Evolutionary conservation across 202 grass and related monocot genomes (phyloP).

Genomic region (Dendrocalamus latiflorus): DNA sequence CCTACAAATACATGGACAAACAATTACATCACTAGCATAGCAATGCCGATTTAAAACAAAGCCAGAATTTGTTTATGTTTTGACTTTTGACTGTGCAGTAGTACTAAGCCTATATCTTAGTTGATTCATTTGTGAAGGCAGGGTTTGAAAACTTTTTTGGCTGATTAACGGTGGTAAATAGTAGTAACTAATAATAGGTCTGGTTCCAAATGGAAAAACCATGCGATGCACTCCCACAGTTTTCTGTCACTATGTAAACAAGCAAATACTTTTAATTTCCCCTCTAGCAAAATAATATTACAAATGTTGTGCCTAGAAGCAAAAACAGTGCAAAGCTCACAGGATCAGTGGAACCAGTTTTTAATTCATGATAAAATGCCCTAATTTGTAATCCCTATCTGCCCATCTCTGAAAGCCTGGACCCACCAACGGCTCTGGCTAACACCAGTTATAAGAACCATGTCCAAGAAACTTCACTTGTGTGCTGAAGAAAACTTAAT

Average conservation of each 20-base stretch:
- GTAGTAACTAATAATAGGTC: no score
- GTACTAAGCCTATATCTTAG: background rate
- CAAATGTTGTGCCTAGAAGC: no score
- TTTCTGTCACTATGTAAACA: background rate
- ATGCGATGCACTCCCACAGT: background rate
- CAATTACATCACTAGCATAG: slow-evolving; percentile 3
- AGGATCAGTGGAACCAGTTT: no score
- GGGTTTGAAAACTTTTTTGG: background rate
- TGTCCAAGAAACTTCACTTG: background rate
- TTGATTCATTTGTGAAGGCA: background rate
- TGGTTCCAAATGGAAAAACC: background rate
- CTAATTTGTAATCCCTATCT: no score
- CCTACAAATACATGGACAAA: slow-evolving; percentile 51
- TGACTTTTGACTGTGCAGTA: background rate
- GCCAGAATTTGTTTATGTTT: background rate
- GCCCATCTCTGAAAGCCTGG: no score
- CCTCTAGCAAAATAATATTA: no score
- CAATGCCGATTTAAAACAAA: background rate
- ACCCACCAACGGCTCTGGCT: background rate
- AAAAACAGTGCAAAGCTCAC: no score
- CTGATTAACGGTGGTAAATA: background rate
- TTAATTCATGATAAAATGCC: no score
- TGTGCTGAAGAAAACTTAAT: background rate
- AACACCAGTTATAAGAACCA: slow-evolving; percentile 1
- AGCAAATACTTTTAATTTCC: no score